Conservation (phyloP, 768 basidiomycete species). For the Lentinus tigrinus region DNA sequence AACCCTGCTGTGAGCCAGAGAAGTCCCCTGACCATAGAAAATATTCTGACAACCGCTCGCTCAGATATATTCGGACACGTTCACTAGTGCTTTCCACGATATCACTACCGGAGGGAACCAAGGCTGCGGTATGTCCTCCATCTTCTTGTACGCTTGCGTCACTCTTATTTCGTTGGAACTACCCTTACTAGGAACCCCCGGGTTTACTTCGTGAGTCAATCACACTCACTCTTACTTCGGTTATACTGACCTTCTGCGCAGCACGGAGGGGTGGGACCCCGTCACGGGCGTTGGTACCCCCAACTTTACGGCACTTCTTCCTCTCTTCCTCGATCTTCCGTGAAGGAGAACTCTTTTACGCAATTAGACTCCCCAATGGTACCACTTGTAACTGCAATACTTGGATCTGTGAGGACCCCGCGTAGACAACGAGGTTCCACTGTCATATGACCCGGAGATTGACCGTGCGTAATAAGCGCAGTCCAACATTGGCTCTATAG, state of each 20-base stretch:
- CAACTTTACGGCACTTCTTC: conserved; percentile 24
- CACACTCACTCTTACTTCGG: neutral
- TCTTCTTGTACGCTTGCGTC: neutral
- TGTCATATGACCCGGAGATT: neutral
- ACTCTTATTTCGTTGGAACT: neutral
- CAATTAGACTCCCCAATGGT: neutral
- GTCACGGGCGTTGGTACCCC: conserved; percentile 30
- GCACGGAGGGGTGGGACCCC: conserved; percentile 25
- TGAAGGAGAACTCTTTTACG: conserved; percentile 1
- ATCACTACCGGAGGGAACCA: conserved; percentile 34
- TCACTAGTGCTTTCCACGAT: conserved; percentile 29
- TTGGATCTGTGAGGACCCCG: neutral
- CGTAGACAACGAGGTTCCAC: neutral
- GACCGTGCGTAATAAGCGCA: neutral
- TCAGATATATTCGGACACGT: conserved; percentile 20
- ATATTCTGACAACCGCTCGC: neutral
- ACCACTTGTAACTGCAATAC: neutral
- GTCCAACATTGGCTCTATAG: neutral
- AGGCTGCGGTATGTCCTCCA: conserved; percentile 30
- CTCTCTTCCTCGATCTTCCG: conserved; percentile 27
- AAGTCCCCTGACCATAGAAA: neutral
- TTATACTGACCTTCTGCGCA: neutral
- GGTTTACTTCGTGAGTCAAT: conserved; percentile 23
- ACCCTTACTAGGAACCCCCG: conserved; percentile 17
- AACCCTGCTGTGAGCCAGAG: conserved; percentile 57